Percentiles rank a stretch among this genome's conserved stretches.
Conservation (phyloP, 805 yeast species). For the Candida qinlingensis region DNA sequence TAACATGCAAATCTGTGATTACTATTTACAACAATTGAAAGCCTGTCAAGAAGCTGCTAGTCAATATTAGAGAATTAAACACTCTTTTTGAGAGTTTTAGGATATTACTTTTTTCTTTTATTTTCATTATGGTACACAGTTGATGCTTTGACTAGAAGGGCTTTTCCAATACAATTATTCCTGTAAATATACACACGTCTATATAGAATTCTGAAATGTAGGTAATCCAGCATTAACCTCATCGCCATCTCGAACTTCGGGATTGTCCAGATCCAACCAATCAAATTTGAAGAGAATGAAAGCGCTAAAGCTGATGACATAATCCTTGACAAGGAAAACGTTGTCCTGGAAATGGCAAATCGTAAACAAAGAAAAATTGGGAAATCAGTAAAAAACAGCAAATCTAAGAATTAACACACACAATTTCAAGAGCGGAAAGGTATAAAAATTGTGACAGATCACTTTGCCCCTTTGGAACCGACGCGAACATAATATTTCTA, state of each 20-base stretch:
- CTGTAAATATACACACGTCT: too few relatives aligned
- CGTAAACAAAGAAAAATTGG: background rate
- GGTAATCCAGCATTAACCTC: too few relatives aligned
- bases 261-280: background rate
- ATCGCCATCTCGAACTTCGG: background rate
- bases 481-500: too few relatives aligned
- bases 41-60: slow-evolving; percentile 95
- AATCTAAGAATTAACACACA: too few relatives aligned
- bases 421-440: background rate
- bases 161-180: too few relatives aligned
- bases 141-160: too few relatives aligned
- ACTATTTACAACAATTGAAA: slow-evolving; percentile 93
- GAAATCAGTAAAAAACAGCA: background rate
- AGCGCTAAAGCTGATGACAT: background rate
- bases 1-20: slow-evolving; percentile 95
- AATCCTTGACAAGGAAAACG: background rate
- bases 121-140: background rate
- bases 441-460: background rate
- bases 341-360: background rate
- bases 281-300: background rate
- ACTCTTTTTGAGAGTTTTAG: background rate
- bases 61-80: slow-evolving; percentile 49
- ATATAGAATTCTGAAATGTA: too few relatives aligned
- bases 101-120: too few relatives aligned
- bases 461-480: background rate